Evolutionary conservation across 1,284 basidiomycete genomes (phyloP), one percentile per base, ranked within the genome.

Genomic region (Malassezia psittaci): DNA sequence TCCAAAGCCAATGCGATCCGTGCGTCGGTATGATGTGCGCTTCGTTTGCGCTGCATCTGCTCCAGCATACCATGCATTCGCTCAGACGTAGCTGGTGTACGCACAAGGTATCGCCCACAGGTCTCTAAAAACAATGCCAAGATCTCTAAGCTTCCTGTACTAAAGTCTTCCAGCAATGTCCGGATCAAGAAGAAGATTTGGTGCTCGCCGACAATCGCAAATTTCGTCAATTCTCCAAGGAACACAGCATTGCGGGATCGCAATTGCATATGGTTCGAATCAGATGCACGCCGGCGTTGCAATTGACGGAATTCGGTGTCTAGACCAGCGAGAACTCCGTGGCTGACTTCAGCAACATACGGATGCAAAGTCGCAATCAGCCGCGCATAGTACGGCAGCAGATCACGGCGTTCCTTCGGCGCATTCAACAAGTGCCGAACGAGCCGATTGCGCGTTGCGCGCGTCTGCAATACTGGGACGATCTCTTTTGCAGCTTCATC

Each of bases 401-500:
- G 79, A 75, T 99, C 94, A 6, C 82, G 85, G 33, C 94, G 82
- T 64, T 85, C 88, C 77, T 90, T 89, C 0, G 88, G 87, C 4
- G 91, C 84, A 64, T 87, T 83, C 5, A 81, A 80, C 63, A 98
- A 80, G 68, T 63, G 61, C 38, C 60, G 90, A 64, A 89, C 80
- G 24, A 96, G 80, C 48, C 91, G 80, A 69, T 90, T 91, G 59
- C 94, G 80, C 2, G 90, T 88, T 11, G 90, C 89, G 75, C 96
- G 96, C 41, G 88, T 91, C 72, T 96, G 96, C 56, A 96, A 78
- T 70, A 91, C 90, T 7, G 24, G 24, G 0, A 90, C 89, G 75
- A 99, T 96, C 63, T 98, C 93, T 36, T 96, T 83, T 0, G 91
- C 90, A 16, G 87, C 85, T 74, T 91, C 88, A 73, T 99, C 94